Conservation (phyloP, 2,329 filamentous ascomycete species). For the Colletotrichum endophyticum region DNA sequence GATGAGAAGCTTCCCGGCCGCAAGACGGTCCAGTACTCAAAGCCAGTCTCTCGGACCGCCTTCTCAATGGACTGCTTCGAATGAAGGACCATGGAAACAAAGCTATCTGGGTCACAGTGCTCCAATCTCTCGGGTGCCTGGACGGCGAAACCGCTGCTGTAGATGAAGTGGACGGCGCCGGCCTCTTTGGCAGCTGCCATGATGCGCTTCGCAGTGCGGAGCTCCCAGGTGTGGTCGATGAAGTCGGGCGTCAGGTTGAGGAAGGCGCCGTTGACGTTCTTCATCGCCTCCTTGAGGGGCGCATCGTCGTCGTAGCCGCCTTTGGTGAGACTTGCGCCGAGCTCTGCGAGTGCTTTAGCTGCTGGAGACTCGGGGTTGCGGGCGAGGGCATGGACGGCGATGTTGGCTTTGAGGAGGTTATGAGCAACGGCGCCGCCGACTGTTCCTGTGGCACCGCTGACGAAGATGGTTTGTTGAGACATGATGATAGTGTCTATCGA, state of each 20-base stretch:
- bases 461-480: slow-evolving; percentile 29
- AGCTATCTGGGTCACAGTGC: slow-evolving; percentile 28
- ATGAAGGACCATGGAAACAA: slow-evolving; percentile 33
- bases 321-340: slow-evolving; percentile 35
- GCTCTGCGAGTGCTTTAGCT: slow-evolving; percentile 30
- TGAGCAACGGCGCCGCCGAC: slow-evolving; percentile 41
- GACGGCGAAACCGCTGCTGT: slow-evolving; percentile 36
- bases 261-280: slow-evolving; percentile 35
- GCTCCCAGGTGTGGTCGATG: slow-evolving; percentile 31
- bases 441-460: slow-evolving; percentile 43
- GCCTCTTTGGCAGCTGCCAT: slow-evolving; percentile 40
- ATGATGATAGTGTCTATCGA: background rate
- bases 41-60: slow-evolving; percentile 36
- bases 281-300: slow-evolving; percentile 32
- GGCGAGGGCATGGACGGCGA: slow-evolving; percentile 33
- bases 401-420: slow-evolving; percentile 33
- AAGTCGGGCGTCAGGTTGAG: slow-evolving; percentile 37
- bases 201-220: slow-evolving; percentile 32
- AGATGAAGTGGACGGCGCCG: slow-evolving; percentile 41
- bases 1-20: slow-evolving; percentile 57
- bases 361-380: slow-evolving; percentile 33
- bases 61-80: slow-evolving; percentile 49
- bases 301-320: slow-evolving; percentile 38
- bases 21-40: slow-evolving; percentile 52
- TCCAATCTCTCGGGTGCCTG: slow-evolving; percentile 31